phyloP scores from a whole-genome alignment of 352 stramenopile genomes.

The Globisporangium camurandrum region DNA sequence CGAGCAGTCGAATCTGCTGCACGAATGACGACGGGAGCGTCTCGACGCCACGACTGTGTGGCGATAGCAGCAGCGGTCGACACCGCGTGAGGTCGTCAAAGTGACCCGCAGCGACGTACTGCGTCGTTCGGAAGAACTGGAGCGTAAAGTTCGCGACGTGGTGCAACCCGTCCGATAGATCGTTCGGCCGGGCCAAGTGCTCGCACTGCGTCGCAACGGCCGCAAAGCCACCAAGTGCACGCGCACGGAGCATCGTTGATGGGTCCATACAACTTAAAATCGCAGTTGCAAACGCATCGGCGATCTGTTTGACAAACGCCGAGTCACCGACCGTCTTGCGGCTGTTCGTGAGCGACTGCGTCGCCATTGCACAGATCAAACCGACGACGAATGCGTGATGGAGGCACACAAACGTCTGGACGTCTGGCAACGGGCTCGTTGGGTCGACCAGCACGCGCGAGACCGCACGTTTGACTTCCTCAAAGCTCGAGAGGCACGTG shows the following conservation, averaged over 20 bases:
- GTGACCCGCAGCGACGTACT: constrained; percentile 46
- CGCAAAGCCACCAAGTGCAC: constrained; percentile 51
- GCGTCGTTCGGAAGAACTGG: constrained; percentile 58
- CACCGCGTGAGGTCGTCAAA: constrained; percentile 61
- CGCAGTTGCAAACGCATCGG: constrained; percentile 63
- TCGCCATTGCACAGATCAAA: constrained; percentile 70
- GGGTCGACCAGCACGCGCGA: constrained; percentile 53
- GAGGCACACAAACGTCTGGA: constrained; percentile 65
- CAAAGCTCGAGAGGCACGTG: constrained; percentile 64
- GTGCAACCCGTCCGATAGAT: constrained; percentile 56
- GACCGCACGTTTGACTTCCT: constrained; percentile 72
- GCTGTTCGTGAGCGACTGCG: constrained; percentile 64
- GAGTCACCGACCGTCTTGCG: constrained; percentile 51
- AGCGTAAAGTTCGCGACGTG: constrained; percentile 73
- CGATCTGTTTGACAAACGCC: constrained; percentile 53
- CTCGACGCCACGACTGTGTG: constrained; percentile 32
- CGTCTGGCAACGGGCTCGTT: constrained; percentile 30
- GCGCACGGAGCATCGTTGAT: constrained; percentile 39
- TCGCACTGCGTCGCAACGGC: constrained; percentile 43
- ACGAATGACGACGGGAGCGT: constrained; percentile 64
- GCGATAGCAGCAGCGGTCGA: constrained; percentile 40
- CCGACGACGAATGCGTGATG: constrained; percentile 77
- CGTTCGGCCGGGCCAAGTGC: constrained; percentile 26
- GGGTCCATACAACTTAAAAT: constrained; percentile 75
- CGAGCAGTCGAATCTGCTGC: constrained; percentile 57